Conservation (phyloP, 306 rosid genomes). For the Glycine soja region DNA sequence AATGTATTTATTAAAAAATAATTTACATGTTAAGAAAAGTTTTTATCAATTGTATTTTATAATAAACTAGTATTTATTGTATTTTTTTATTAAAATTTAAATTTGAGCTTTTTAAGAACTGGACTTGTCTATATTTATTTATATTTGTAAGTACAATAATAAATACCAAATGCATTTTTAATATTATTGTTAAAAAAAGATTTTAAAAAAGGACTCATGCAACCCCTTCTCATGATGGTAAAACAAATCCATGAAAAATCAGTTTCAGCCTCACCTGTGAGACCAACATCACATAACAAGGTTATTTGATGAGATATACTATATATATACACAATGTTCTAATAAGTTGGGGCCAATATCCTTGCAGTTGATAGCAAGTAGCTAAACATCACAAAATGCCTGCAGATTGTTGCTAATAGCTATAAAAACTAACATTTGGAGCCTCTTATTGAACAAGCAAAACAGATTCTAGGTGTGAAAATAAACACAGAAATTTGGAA, state of each 20-base stretch:
- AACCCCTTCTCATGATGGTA: neutral
- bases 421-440: neutral
- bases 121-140: neutral
- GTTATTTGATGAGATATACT: neutral
- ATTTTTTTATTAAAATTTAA: too few relatives aligned
- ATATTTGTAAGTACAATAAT: neutral
- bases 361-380: neutral
- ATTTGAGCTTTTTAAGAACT: too few relatives aligned
- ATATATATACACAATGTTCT: slow-evolving; percentile 19
- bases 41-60: too few relatives aligned
- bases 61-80: too few relatives aligned
- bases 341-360: slow-evolving; percentile 1
- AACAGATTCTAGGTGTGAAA: slow-evolving; percentile 10
- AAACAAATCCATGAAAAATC: neutral
- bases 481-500: neutral
- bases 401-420: slow-evolving; percentile 15
- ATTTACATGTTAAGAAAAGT: too few relatives aligned
- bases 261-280: neutral
- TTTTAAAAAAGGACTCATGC: neutral
- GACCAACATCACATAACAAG: neutral
- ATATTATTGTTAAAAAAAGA: neutral
- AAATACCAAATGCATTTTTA: neutral
- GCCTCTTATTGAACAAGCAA: slow-evolving; percentile 17
- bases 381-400: slow-evolving; percentile 4
- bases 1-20: too few relatives aligned